These are phyloP conservation scores for Laburnicola sp. DNA, from an alignment of 2,329 filamentous ascomycete species.

Conservation along the genomic window DNA sequence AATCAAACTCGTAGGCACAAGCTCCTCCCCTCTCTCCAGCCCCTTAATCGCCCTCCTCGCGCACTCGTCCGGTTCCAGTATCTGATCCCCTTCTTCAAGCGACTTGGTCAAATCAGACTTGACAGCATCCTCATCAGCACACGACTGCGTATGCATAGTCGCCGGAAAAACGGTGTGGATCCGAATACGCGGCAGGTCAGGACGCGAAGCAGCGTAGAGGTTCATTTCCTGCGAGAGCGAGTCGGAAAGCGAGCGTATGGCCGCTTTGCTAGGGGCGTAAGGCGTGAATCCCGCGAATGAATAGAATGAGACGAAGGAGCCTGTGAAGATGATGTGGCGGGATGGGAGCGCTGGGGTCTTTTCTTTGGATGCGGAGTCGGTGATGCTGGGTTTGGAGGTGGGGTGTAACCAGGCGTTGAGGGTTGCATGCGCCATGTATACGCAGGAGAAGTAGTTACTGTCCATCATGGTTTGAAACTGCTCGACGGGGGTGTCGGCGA, in stretches of 20 bases:
- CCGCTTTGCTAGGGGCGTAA: conserved; percentile 16
- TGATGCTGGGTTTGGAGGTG: background rate
- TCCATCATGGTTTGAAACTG: conserved; percentile 45
- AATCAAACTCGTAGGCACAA: conserved; percentile 28
- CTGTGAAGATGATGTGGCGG: conserved; percentile 20
- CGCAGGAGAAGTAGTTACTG: conserved; percentile 48
- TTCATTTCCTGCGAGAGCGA: conserved; percentile 29
- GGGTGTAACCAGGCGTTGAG: conserved; percentile 35
- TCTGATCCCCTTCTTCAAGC: conserved; percentile 44
- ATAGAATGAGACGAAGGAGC: conserved; percentile 18
- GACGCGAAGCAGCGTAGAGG: conserved; percentile 40
- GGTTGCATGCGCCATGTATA: conserved; percentile 46
- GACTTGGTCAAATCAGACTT: conserved; percentile 47
- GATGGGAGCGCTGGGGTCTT: conserved; percentile 2
- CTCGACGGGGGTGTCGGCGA: conserved; percentile 43
- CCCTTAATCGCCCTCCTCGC: conserved; percentile 25
- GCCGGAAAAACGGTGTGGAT: conserved; percentile 19
- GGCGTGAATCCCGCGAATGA: conserved; percentile 17
- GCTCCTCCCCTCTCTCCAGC: conserved; percentile 31
- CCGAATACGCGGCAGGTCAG: conserved; percentile 23
- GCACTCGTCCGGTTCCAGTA: conserved; percentile 29
- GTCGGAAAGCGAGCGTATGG: conserved; percentile 18
- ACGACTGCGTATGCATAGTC: conserved; percentile 19
- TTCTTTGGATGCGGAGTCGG: background rate
- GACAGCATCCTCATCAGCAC: conserved; percentile 41